phyloP scores from a whole-genome alignment of 345 rosid genomes.

The Fremontodendron californicum region DNA sequence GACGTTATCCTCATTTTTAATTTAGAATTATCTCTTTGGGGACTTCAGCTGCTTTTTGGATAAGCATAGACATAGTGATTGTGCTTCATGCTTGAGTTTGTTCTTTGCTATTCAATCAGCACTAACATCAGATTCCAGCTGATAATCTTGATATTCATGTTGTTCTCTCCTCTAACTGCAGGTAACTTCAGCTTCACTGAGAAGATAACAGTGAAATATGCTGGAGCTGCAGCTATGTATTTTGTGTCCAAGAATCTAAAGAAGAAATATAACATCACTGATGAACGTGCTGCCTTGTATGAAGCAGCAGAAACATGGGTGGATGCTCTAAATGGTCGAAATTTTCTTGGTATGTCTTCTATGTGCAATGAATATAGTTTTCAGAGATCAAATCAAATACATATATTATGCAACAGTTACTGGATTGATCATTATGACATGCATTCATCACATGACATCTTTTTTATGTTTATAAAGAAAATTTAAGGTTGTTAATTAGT shows the following conservation, averaged over 20 bases:
- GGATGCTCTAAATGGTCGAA: constrained; percentile 51
- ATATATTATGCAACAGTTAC: too few species aligned
- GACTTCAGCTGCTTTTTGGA: neutral
- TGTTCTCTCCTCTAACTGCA: constrained; percentile 22
- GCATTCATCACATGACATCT: neutral
- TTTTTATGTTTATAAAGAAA: neutral
- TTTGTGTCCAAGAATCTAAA: constrained; percentile 64
- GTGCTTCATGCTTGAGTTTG: neutral
- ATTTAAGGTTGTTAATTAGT: neutral
- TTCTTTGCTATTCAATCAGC: neutral
- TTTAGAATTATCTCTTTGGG: neutral
- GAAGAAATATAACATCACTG: constrained; percentile 63
- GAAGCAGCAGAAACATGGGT: constrained; percentile 72
- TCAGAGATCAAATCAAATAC: neutral
- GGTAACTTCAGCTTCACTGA: constrained; percentile 58
- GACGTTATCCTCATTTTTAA: neutral
- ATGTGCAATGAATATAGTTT: neutral
- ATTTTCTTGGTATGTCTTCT: constrained; percentile 44
- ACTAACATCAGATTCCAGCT: neutral
- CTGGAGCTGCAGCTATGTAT: constrained; percentile 69
- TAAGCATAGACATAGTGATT: neutral
- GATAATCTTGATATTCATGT: neutral
- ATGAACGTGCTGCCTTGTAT: constrained; percentile 61
- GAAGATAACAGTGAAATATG: constrained; percentile 50
- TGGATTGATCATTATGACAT: neutral